phyloP scores from a whole-genome alignment of 2,329 filamentous ascomycete species.

The Chaetomium strumarium region DNA sequence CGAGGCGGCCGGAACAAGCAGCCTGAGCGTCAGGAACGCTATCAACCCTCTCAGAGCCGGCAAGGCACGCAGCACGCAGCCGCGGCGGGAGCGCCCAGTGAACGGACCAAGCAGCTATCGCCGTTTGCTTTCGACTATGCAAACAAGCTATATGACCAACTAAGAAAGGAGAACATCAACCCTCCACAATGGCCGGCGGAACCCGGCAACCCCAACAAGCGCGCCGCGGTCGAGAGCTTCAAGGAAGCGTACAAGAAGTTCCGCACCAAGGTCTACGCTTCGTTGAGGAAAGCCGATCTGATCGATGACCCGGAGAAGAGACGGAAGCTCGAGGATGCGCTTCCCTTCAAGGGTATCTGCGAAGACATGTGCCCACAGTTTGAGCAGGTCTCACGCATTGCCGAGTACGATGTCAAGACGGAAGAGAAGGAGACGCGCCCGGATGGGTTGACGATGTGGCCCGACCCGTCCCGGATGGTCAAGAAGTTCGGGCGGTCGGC shows the following conservation, averaged over 20 bases:
- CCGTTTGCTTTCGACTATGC: constrained; percentile 35
- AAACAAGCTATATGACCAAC: constrained; percentile 45
- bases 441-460: constrained; percentile 38
- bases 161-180: constrained; percentile 49
- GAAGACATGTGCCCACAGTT: constrained; percentile 66
- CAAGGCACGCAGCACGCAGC: not conserved
- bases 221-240: constrained; percentile 48
- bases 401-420: constrained; percentile 51
- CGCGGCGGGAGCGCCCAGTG: constrained; percentile 13
- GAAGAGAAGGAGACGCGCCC: constrained; percentile 45
- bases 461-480: constrained; percentile 52
- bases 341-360: constrained; percentile 62
- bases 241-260: constrained; percentile 53
- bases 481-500: constrained; percentile 63
- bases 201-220: constrained; percentile 46
- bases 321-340: constrained; percentile 56
- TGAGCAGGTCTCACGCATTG: constrained; percentile 58
- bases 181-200: constrained; percentile 52
- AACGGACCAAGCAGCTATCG: constrained; percentile 24
- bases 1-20: constrained; percentile 13
- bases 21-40: constrained; percentile 6
- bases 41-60: not conserved
- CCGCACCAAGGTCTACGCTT: constrained; percentile 49
- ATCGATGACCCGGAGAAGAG: constrained; percentile 61
- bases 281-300: constrained; percentile 52